Percentiles rank a stretch among this genome's conserved stretches.
Evolutionary conservation across 495 filamentous ascomycete species (phyloP).

Genomic region (Entonaema liquescens): DNA sequence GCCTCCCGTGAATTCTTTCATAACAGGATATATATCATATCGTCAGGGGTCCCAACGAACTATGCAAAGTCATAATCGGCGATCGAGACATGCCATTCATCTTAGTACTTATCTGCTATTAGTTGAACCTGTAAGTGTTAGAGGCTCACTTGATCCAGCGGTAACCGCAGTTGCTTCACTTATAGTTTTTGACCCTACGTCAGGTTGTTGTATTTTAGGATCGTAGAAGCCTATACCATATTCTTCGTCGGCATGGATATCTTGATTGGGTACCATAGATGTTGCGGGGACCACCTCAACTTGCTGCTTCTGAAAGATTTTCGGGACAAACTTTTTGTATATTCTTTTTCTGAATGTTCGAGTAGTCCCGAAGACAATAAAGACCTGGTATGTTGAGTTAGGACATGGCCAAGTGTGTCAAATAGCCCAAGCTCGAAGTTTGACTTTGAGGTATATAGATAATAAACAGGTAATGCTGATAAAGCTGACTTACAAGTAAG

Average conservation of each 20-base stretch:
- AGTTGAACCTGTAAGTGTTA: neutral
- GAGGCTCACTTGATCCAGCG: neutral
- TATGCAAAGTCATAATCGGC: neutral
- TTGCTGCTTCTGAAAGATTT: slow-evolving; percentile 23
- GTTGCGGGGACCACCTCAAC: neutral
- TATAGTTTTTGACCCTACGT: neutral
- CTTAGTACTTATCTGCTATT: neutral
- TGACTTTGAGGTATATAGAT: neutral
- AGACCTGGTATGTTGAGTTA: slow-evolving; percentile 29
- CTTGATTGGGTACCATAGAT: neutral
- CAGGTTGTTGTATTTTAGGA: neutral
- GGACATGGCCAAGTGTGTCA: neutral
- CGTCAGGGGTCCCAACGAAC: neutral
- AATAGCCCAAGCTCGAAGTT: neutral
- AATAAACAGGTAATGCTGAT: too few species aligned
- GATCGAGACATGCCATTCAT: neutral
- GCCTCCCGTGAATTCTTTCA: too few species aligned
- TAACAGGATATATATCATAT: too few species aligned
- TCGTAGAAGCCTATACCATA: neutral
- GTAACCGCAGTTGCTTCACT: neutral
- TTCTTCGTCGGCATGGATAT: slow-evolving; percentile 4
- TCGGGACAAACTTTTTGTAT: slow-evolving; percentile 30
- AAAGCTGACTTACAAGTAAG: slow-evolving; percentile 41
- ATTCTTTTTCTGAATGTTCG: slow-evolving; percentile 45
- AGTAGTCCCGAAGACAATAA: slow-evolving; percentile 56